These are phyloP conservation scores for Entomortierella beljakovae DNA, from an alignment of 192 early-diverging fungal species.

Conservation along the genomic window DNA sequence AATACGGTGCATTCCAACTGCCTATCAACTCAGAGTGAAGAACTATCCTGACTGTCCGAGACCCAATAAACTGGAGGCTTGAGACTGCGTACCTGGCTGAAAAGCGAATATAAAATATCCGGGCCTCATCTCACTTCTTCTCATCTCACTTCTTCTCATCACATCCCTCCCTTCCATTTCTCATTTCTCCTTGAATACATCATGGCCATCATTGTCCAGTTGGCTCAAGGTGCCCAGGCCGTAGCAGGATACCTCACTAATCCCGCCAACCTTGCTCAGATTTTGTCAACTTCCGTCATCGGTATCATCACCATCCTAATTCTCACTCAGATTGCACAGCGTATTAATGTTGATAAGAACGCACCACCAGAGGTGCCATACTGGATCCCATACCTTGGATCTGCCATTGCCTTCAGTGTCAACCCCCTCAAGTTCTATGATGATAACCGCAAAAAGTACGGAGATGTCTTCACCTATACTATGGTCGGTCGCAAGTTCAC, in stretches of 20 bases:
- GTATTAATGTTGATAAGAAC: constrained; percentile 57
- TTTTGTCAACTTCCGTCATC: constrained; percentile 40
- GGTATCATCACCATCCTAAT: constrained; percentile 42
- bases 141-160: constrained; percentile 9
- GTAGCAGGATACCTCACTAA: constrained; percentile 41
- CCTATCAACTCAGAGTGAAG: too few relatives aligned
- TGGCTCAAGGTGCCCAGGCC: constrained; percentile 48
- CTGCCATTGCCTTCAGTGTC: constrained; percentile 88
- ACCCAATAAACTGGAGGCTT: too few relatives aligned
- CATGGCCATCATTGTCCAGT: constrained; percentile 55
- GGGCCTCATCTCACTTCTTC: constrained; percentile 5
- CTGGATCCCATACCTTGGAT: constrained; percentile 90
- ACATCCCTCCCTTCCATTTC: constrained; percentile 3
- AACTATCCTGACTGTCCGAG: too few relatives aligned
- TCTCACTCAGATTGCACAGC: constrained; percentile 43
- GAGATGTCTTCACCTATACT: constrained; percentile 92
- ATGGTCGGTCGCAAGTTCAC: constrained; percentile 95
- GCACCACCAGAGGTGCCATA: constrained; percentile 79
- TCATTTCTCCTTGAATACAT: constrained; percentile 4
- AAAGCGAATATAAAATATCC: constrained; percentile 3
- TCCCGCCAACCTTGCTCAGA: constrained; percentile 52
- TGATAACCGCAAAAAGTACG: constrained; percentile 84
- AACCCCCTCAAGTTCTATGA: constrained; percentile 90
- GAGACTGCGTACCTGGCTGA: not conserved
- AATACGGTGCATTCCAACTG: too few relatives aligned